Evolutionary conservation across 805 yeast genomes (phyloP).

Genomic region (Yamadazyma sp.): DNA sequence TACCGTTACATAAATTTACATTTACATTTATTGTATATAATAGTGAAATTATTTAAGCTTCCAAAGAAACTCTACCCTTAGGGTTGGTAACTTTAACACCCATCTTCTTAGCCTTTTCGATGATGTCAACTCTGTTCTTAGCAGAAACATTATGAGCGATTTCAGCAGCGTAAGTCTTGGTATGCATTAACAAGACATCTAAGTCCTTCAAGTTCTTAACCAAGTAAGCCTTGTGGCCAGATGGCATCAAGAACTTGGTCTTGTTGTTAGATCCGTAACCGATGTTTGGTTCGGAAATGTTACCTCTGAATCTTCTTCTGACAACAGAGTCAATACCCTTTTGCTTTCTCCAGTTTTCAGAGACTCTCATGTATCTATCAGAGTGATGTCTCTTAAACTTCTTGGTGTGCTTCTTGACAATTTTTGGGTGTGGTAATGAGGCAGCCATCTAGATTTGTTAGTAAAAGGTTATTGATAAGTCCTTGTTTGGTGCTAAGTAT

Average conservation of each 20-base stretch:
- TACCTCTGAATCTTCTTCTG: constrained; percentile 99
- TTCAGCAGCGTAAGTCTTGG: constrained; percentile 99
- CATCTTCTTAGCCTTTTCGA: constrained; percentile 95
- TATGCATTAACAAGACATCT: constrained; percentile 94
- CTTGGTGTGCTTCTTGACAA: constrained; percentile 98
- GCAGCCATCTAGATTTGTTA: constrained; percentile 68
- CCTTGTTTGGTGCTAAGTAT: too few relatives aligned
- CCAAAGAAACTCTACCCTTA: constrained; percentile 96
- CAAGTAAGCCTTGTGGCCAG: constrained; percentile 97
- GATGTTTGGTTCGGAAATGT: constrained; percentile 97
- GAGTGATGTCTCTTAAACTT: constrained; percentile 99
- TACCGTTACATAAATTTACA: constrained; percentile 14
- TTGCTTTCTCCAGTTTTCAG: constrained; percentile 99
- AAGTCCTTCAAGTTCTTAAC: constrained; percentile 91
- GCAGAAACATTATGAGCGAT: constrained; percentile 98
- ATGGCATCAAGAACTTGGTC: constrained; percentile 93
- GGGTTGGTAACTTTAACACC: constrained; percentile 99
- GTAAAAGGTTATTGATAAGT: constrained; percentile 2
- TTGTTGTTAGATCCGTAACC: constrained; percentile 99
- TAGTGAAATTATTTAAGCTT: constrained; percentile 64
- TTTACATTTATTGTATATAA: constrained; percentile 17
- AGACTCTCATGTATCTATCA: constrained; percentile 98
- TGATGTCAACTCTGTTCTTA: constrained; percentile 94
- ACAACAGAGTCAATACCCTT: constrained; percentile 99
- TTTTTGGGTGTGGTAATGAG: constrained; percentile 97